A percentile compares a stretch with the other conserved stretches of the same genome.
phyloP scores from a whole-genome alignment of 192 early-diverging fungal genomes.

The Linnemannia zychae region DNA sequence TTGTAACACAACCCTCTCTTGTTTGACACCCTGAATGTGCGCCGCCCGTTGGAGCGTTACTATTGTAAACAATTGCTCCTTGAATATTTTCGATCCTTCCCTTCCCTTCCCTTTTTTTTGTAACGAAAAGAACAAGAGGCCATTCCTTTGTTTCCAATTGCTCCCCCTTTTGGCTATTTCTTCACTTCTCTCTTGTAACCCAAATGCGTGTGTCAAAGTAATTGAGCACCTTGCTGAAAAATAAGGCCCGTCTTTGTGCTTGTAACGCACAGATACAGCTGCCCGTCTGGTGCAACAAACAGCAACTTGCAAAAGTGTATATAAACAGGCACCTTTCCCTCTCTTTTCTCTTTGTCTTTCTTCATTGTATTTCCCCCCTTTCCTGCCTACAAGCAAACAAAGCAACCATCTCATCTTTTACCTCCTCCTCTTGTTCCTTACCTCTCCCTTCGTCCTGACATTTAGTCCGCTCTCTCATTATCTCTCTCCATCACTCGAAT shows the following conservation, averaged over 20 bases:
- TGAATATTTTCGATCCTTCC: not conserved
- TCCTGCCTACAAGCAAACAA: not conserved
- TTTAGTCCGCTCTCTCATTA: not conserved
- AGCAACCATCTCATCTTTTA: constrained; percentile 10
- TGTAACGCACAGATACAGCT: constrained; percentile 14
- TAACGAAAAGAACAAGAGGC: too few species aligned
- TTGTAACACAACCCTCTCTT: too few species aligned
- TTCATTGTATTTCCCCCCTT: not conserved
- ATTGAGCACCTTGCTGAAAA: too few species aligned
- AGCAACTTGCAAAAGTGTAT: not conserved
- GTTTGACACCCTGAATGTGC: not conserved
- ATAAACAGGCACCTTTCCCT: not conserved
- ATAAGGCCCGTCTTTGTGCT: too few species aligned
- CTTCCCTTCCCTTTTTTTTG: not conserved
- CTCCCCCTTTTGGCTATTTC: not conserved
- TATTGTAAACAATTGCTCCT: not conserved
- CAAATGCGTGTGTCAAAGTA: constrained; percentile 1
- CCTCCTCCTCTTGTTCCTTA: not conserved
- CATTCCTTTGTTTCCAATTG: not conserved
- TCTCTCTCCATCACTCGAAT: not conserved
- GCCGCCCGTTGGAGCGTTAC: not conserved
- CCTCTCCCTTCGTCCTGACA: not conserved
- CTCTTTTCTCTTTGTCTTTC: constrained; percentile 19
- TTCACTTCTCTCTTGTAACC: not conserved
- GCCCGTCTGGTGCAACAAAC: not conserved